These are phyloP conservation scores for Pleomassaria siparia DNA, from an alignment of 2,329 filamentous ascomycete genomes.

Conservation along the genomic window DNA sequence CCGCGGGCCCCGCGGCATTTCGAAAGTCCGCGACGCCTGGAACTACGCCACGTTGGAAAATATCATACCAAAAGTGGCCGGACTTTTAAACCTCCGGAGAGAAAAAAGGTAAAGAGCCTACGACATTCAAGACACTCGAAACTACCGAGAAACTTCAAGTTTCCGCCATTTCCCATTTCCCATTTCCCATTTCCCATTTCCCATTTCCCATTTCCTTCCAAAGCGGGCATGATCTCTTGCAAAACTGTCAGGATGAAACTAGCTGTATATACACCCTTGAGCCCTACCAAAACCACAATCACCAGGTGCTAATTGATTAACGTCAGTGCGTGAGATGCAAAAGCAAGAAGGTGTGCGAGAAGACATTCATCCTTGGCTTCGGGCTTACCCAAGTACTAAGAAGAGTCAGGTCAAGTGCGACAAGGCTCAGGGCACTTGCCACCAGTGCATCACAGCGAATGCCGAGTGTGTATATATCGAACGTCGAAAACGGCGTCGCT, in stretches of 20 bases:
- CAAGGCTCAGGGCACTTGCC: constrained; percentile 24
- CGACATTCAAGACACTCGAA: not conserved
- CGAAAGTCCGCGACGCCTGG: not conserved
- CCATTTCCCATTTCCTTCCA: not conserved
- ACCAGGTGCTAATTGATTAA: not conserved
- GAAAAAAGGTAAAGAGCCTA: not conserved
- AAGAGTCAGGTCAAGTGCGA: constrained; percentile 36
- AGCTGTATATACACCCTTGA: constrained; percentile 11
- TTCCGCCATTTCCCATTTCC: too few relatives aligned
- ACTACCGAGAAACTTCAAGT: not conserved
- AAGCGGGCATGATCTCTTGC: not conserved
- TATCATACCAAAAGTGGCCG: not conserved
- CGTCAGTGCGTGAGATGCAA: constrained; percentile 24
- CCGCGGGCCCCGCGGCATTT: constrained; percentile 1
- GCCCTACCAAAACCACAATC: not conserved
- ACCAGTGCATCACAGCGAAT: constrained; percentile 27
- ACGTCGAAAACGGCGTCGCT: constrained; percentile 25
- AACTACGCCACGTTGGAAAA: not conserved
- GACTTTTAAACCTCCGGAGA: too few relatives aligned
- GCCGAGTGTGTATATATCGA: constrained; percentile 31
- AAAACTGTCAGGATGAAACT: constrained; percentile 9
- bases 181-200: too few relatives aligned
- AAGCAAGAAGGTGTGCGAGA: too few relatives aligned
- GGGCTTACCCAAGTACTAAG: too few relatives aligned
- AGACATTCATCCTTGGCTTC: too few relatives aligned